Percentiles rank a stretch among this genome's conserved stretches.
These are phyloP conservation scores for Melastoma candidum DNA, from an alignment of 441 rosid species.

Conservation along the genomic window DNA sequence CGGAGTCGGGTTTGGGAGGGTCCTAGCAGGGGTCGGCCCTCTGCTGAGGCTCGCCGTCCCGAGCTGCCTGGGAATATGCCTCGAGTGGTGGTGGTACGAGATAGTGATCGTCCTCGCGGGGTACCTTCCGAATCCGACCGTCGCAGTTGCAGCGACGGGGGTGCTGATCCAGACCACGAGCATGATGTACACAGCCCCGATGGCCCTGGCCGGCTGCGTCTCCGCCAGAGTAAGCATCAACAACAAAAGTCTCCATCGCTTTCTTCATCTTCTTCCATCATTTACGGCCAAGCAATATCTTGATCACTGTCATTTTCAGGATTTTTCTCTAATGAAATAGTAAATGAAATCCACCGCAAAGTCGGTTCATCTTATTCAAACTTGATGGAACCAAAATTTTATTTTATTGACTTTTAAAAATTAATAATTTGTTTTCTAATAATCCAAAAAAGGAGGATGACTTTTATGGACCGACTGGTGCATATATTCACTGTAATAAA, in stretches of 20 bases:
- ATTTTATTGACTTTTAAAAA: too few relatives aligned
- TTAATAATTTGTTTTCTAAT: too few relatives aligned
- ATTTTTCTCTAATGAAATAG: not conserved
- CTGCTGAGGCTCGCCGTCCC: conserved; percentile 82
- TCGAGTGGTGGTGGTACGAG: conserved; percentile 99
- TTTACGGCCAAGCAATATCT: not conserved
- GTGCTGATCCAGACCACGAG: conserved; percentile 94
- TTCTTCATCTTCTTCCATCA: not conserved
- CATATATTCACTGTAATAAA: too few relatives aligned
- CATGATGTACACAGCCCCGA: conserved; percentile 95
- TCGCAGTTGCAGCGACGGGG: conserved; percentile 91
- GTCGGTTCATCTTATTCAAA: not conserved
- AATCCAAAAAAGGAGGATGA: too few relatives aligned
- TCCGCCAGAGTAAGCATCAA: conserved; percentile 72
- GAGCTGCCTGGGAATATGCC: conserved; percentile 87
- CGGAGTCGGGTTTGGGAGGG: conserved; percentile 23
- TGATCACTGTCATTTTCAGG: too few relatives aligned
- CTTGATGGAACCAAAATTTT: conserved; percentile 4
- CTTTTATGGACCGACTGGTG: too few relatives aligned
- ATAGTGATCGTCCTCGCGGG: conserved; percentile 84
- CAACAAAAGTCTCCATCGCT: not conserved
- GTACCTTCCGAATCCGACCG: conserved; percentile 70
- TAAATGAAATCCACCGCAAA: not conserved
- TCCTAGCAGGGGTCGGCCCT: conserved; percentile 56
- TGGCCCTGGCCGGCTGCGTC: conserved; percentile 97